phyloP scores from a whole-genome alignment of 2,329 filamentous ascomycete genomes.

The Pseudovirgaria hyperparasitica region DNA sequence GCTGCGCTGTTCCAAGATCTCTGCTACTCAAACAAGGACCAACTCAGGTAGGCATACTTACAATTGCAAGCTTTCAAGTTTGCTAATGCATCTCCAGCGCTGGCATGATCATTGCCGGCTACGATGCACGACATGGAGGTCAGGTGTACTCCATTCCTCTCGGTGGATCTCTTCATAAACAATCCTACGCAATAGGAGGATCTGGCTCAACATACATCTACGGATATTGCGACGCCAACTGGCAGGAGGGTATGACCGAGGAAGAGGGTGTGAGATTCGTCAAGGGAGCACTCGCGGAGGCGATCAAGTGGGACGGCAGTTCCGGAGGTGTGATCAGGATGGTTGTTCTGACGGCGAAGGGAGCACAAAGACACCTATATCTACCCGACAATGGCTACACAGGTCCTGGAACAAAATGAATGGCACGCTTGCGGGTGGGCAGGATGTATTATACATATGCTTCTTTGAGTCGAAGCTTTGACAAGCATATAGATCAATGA shows the following conservation, averaged over 20 bases:
- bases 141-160: constrained; percentile 97
- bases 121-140: constrained; percentile 86
- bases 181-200: constrained; percentile 86
- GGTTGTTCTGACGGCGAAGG: constrained; percentile 85
- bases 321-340: constrained; percentile 96
- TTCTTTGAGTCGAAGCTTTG: no score
- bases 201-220: constrained; percentile 99
- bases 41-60: constrained; percentile 53
- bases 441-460: no score
- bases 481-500: no score
- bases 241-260: constrained; percentile 91
- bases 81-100: constrained; percentile 45
- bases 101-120: constrained; percentile 96
- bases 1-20: constrained; percentile 95
- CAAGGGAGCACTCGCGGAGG: constrained; percentile 79
- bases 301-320: constrained; percentile 99
- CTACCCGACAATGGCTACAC: constrained; percentile 84
- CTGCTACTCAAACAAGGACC: constrained; percentile 96
- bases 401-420: constrained; percentile 48
- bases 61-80: neutral
- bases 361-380: constrained; percentile 87
- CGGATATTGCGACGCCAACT: constrained; percentile 94
- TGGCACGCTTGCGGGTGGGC: neutral
- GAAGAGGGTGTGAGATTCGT: constrained; percentile 84
- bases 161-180: constrained; percentile 94